Evolutionary conservation across 768 basidiomycete species (phyloP).

Genomic region (Auricularia auricula-judae): DNA sequence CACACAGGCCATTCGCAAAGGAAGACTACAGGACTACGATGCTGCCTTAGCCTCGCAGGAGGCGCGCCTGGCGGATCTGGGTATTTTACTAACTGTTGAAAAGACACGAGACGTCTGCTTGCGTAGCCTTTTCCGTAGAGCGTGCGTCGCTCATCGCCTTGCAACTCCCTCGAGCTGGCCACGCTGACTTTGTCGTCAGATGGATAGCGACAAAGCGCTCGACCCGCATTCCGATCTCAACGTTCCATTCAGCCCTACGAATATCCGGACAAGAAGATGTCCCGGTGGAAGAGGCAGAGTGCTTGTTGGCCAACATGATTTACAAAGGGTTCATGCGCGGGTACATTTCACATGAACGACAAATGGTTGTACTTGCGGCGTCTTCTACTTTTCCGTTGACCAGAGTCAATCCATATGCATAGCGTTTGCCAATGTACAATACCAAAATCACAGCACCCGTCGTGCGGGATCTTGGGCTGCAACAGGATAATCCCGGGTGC

Average conservation of each 20-base stretch:
- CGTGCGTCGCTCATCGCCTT: conserved; percentile 34
- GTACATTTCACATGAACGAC: conserved; percentile 92
- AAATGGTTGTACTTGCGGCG: conserved; percentile 82
- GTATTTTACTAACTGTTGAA: conserved; percentile 79
- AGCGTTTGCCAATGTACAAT: background rate
- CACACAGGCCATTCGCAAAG: conserved; percentile 60
- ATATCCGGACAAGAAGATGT: conserved; percentile 63
- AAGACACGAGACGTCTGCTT: conserved; percentile 81
- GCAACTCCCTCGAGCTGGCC: background rate
- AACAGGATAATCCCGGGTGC: background rate
- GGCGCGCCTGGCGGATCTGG: conserved; percentile 68
- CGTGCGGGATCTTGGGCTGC: background rate
- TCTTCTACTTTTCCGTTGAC: conserved; percentile 75
- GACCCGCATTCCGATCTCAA: conserved; percentile 67
- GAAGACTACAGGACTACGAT: conserved; percentile 77
- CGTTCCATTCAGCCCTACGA: conserved; percentile 68
- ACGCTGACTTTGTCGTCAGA: conserved; percentile 25
- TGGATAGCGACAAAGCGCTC: conserved; percentile 70
- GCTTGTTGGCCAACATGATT: conserved; percentile 90
- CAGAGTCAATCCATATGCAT: conserved; percentile 39
- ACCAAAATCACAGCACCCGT: background rate
- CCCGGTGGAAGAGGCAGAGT: conserved; percentile 77
- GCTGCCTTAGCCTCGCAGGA: conserved; percentile 53
- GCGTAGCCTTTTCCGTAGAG: conserved; percentile 66
- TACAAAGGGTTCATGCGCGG: conserved; percentile 88